Conservation (phyloP, 2,329 filamentous ascomycete species). For the Parascedosporium putredinis region DNA sequence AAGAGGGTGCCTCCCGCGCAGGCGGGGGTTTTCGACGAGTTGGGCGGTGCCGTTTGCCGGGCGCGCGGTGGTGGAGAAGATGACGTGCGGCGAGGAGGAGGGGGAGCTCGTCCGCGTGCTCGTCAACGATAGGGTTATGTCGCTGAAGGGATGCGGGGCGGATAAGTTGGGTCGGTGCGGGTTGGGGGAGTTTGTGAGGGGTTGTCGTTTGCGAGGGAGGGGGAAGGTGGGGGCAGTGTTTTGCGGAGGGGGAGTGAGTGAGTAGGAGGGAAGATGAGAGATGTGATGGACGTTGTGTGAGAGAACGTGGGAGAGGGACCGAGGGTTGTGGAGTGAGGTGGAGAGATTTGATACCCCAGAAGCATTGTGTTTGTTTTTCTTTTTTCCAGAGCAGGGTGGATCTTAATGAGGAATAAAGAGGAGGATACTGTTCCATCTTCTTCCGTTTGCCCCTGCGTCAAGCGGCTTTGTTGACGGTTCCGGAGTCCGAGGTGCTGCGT, state of each 20-base stretch:
- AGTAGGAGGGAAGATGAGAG: neutral
- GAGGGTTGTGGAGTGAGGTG: no score
- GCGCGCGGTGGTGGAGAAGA: conserved; percentile 79
- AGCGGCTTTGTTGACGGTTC: no score
- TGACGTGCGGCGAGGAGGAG: conserved; percentile 47
- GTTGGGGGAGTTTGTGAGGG: conserved; percentile 63
- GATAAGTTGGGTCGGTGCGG: conserved; percentile 63
- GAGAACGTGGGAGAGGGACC: no score
- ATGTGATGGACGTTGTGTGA: neutral
- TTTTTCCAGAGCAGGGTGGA: no score
- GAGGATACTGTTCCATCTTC: no score
- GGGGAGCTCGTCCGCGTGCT: conserved; percentile 70
- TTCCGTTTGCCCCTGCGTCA: no score
- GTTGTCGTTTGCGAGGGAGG: conserved; percentile 59
- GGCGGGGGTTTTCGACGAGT: conserved; percentile 61
- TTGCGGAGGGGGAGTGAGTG: conserved; percentile 17
- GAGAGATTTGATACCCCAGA: no score
- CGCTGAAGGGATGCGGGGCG: conserved; percentile 57
- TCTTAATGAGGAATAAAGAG: no score
- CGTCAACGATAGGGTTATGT: conserved; percentile 74
- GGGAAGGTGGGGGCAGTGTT: conserved; percentile 68
- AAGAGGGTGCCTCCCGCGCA: conserved; percentile 38
- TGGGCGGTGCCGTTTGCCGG: conserved; percentile 77
- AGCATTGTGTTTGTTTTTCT: no score
- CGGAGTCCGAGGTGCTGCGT: no score